Evolutionary conservation across 1,284 basidiomycete species (phyloP), one percentile per base, ranked within the genome.

Genomic region (Phenoliferia sp.): DNA sequence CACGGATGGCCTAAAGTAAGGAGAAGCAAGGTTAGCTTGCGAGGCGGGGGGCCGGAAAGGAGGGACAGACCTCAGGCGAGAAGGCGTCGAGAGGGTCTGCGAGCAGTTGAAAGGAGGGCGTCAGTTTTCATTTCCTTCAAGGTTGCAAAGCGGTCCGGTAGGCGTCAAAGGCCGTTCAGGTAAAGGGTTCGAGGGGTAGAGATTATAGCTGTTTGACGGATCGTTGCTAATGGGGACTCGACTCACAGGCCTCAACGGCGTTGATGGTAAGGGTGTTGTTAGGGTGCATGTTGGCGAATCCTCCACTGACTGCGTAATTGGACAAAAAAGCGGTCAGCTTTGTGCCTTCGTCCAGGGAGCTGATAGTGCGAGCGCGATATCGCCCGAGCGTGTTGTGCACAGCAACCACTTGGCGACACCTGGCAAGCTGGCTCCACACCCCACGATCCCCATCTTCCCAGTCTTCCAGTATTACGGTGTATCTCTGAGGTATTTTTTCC

Each of bases 191-290:
- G n/a, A n/a, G n/a, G n/a, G n/a, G n/a, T n/a, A n/a, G n/a, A n/a
- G n/a, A n/a, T n/a, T n/a, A n/a, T n/a, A n/a, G n/a, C n/a, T n/a
- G n/a, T n/a, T n/a, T n/a, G n/a, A n/a, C n/a, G n/a, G n/a, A n/a
- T n/a, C n/a, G n/a, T n/a, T n/a, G n/a, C n/a, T n/a, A n/a, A n/a
- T n/a, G n/a, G n/a, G n/a, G n/a, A n/a, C 22, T 29, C n/a, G 3
- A 70, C 71, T 50, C 35, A 72, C 70, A 95, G 70, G 91, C 96
- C 84, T 99, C 96, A 64, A 99, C 89, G 70, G 90, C 93, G 82
- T 99, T 99, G 80, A 99, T 90, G 56, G 95, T 97, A 68, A 99
- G 84, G 76, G 86, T 88, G 86, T 98, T 99, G 84, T 94, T 94
- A 62, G 93, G 92, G 82, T 99, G 96, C 61, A 99, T 92, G 68